Evolutionary conservation across 2,329 filamentous ascomycete genomes (phyloP), one percentile per base, ranked within the genome.

Genomic region (Nemania sp.): DNA sequence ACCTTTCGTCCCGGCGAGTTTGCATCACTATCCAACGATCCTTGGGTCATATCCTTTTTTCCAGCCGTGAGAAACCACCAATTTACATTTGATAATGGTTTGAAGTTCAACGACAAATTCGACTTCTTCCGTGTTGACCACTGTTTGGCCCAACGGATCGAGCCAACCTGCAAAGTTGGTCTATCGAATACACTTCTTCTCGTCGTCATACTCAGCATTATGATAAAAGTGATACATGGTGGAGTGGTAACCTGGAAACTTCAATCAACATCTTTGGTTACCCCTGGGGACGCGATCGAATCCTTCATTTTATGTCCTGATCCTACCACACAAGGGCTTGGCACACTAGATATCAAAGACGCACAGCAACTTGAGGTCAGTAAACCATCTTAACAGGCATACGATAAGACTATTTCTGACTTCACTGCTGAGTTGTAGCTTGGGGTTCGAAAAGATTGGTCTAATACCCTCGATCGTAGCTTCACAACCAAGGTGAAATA

Each of bases 241-340:
- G 29, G 17, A 1, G 20, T 39, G 2, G 39, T 52, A n/a, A 18
- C 34, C 15, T 29, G 37, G 25, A 43, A 32, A 21, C 50, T 53
- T 6, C 25, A 12, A 15, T 12, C 25, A 10, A 18, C 25, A 35
- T 49, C 45, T 2, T 42, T 57, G 5, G 35, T 57, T 15, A 57
- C 54, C n/a, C 45, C 21, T 3, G 54, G 45, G 18, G 54, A 57
- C 50, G 35, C 45, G 13, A 57, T 50, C 10, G 45, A 57, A 11
- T 57, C 54, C 2, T 57, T 57, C 13, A 49, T 57, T 11, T 20
- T 34, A 10, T 3, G 32, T 15, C 45, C 32, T 10, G 54, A 57
- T 42, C 5, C 17, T 12, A 2, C 5, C 3, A 50, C 54, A 4
- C 18, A 3, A 4, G 35, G 37, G 2, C 13, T 48, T n/a, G 34